A percentile compares a stretch with the other conserved stretches of the same genome.
Evolutionary conservation across 176 grass and related monocot genomes (phyloP).

Genomic region (Phoenix roebelenii): DNA sequence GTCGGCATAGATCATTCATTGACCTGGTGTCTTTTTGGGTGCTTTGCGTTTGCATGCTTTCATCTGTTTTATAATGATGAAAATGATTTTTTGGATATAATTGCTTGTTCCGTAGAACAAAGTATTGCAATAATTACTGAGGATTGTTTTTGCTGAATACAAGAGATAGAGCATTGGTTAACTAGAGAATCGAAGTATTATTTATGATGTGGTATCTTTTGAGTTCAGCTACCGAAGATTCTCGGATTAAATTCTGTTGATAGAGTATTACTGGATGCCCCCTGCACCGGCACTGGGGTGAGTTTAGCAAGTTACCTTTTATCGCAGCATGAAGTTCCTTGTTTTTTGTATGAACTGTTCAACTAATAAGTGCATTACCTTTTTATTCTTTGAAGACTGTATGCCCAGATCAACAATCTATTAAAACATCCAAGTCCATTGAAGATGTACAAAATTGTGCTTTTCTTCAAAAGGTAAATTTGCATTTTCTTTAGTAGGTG

Average conservation of each 20-base stretch:
- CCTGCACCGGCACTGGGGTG: constrained; percentile 89
- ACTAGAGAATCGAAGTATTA: too few species aligned
- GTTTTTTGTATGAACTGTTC: too few species aligned
- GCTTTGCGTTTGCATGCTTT: too few species aligned
- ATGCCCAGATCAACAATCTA: constrained; percentile 61
- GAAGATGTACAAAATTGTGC: constrained; percentile 77
- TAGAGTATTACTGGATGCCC: constrained; percentile 93
- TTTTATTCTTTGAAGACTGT: constrained; percentile 56
- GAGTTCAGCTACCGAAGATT: constrained; percentile 67
- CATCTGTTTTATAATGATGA: too few species aligned
- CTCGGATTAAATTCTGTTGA: constrained; percentile 86
- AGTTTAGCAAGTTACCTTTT: constrained; percentile 14
- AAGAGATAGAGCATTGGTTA: background rate
- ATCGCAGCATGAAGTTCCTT: too few species aligned
- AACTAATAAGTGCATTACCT: too few species aligned
- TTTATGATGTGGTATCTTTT: background rate
- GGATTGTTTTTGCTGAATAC: too few species aligned
- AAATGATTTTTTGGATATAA: too few species aligned
- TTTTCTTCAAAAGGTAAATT: constrained; percentile 85
- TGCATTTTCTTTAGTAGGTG: constrained; percentile 10
- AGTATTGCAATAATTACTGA: too few species aligned
- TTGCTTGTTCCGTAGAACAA: too few species aligned
- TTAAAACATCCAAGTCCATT: constrained; percentile 85
- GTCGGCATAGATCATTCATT: too few species aligned
- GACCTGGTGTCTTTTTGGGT: too few species aligned